Conservation (phyloP, 2,329 filamentous ascomycete species). For the Aureobasidium leucospermi region DNA sequence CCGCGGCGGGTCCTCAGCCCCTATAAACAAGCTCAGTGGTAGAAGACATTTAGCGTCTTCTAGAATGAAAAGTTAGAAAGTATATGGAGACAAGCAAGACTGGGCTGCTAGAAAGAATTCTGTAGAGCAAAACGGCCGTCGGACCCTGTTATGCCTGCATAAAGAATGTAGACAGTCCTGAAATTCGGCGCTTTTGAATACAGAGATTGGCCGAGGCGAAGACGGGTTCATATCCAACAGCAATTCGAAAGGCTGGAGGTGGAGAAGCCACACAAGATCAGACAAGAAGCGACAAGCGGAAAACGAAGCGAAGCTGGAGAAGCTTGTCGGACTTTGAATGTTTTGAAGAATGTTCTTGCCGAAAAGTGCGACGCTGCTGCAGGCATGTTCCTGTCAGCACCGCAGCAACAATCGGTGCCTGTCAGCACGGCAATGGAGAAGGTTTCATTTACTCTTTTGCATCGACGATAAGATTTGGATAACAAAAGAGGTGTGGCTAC, state of each 20-base stretch:
- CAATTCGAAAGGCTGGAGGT: not conserved
- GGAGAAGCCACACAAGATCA: not conserved
- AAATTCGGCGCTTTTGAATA: not conserved
- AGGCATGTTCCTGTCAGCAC: conserved; percentile 7
- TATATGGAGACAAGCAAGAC: not conserved
- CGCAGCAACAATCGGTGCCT: conserved; percentile 6
- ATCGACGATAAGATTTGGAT: not conserved
- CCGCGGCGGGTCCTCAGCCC: not conserved
- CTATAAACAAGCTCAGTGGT: conserved; percentile 6
- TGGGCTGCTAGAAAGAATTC: not conserved
- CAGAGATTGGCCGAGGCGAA: not conserved
- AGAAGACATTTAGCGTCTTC: not conserved
- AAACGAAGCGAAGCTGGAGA: not conserved
- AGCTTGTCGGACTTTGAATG: not conserved
- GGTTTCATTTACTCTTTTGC: not conserved
- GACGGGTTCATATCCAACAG: not conserved
- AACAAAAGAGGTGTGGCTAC: not conserved
- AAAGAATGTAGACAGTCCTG: not conserved
- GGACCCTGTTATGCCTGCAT: not conserved
- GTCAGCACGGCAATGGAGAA: not conserved
- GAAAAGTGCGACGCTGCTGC: not conserved
- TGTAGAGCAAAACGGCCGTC: not conserved
- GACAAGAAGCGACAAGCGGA: not conserved
- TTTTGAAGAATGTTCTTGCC: not conserved
- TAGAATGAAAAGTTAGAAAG: not conserved